Conservation (phyloP, 495 filamentous ascomycete genomes). For the Podospora appendiculata region DNA sequence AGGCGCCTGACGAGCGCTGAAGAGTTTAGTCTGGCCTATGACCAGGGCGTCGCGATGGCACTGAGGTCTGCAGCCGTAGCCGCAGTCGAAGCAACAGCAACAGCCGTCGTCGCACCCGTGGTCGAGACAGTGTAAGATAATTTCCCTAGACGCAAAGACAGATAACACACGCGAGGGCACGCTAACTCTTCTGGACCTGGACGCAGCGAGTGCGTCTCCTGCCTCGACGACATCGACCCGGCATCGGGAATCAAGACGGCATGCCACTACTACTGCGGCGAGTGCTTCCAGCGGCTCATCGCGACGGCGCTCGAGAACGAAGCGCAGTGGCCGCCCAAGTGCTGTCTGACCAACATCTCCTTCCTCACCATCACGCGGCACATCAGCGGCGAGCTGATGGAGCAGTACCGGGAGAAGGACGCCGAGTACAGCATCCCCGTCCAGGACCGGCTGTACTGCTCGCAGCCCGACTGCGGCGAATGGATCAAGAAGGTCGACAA, state of each 20-base stretch:
- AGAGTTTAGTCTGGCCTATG: too few species aligned
- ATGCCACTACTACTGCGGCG: conserved; percentile 34
- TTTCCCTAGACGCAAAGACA: not conserved
- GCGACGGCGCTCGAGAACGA: conserved; percentile 25
- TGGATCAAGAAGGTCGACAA: conserved; percentile 19
- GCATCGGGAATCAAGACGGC: conserved; percentile 23
- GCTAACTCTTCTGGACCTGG: too few species aligned
- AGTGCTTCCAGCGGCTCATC: conserved; percentile 34
- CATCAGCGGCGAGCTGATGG: conserved; percentile 9
- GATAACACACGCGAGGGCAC: too few species aligned
- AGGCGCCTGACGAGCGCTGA: too few species aligned
- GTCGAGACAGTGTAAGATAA: not conserved
- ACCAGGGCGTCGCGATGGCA: too few species aligned
- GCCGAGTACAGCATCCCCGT: conserved; percentile 28
- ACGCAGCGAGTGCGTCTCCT: conserved; percentile 31
- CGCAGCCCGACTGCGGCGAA: conserved; percentile 20
- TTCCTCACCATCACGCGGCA: conserved; percentile 20
- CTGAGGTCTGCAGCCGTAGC: too few species aligned
- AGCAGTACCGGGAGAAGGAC: conserved; percentile 20
- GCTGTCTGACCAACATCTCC: conserved; percentile 33
- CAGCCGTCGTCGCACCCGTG: not conserved
- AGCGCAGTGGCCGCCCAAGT: conserved; percentile 39
- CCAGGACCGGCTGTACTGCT: conserved; percentile 32
- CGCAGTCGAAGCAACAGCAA: too few species aligned
- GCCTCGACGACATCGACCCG: conserved; percentile 28